Evolutionary conservation across 495 filamentous ascomycete genomes (phyloP).

Genomic region (Thermothielavioides terrestris): DNA sequence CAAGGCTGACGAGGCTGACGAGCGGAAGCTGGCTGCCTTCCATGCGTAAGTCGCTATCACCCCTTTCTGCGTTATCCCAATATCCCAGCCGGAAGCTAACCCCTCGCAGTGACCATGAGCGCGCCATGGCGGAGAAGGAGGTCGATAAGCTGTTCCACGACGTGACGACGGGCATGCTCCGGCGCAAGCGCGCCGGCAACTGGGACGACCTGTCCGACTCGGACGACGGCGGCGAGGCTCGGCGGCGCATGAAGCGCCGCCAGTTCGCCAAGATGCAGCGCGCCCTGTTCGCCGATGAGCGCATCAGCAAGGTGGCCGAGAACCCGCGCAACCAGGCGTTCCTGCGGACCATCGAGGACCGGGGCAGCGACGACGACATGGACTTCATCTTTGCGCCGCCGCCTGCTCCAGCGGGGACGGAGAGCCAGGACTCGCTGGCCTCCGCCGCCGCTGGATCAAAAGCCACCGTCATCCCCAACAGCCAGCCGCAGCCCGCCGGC

Average conservation of each 20-base stretch:
- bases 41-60: conserved; percentile 61
- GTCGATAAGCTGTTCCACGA: conserved; percentile 87
- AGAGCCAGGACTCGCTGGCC: conserved; percentile 35
- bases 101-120: conserved; percentile 51
- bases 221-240: conserved; percentile 71
- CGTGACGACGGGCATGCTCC: conserved; percentile 75
- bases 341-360: conserved; percentile 79
- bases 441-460: conserved; percentile 10
- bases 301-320: conserved; percentile 78
- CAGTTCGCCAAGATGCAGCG: conserved; percentile 90
- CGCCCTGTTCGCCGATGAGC: conserved; percentile 81
- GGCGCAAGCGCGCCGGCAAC: conserved; percentile 65
- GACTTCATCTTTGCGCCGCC: conserved; percentile 57
- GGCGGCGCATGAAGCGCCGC: conserved; percentile 69
- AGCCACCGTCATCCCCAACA: conserved; percentile 34
- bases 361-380: conserved; percentile 66
- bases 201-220: conserved; percentile 79
- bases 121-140: conserved; percentile 66
- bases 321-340: conserved; percentile 89
- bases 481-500: conserved; percentile 29
- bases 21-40: conserved; percentile 71
- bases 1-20: conserved; percentile 62
- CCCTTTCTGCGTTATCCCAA: too few relatives aligned
- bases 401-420: conserved; percentile 22
- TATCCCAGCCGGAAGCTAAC: conserved; percentile 8